Evolutionary conservation across 257 asterid species (phyloP).

Genomic region (Solanum clarkiae): DNA sequence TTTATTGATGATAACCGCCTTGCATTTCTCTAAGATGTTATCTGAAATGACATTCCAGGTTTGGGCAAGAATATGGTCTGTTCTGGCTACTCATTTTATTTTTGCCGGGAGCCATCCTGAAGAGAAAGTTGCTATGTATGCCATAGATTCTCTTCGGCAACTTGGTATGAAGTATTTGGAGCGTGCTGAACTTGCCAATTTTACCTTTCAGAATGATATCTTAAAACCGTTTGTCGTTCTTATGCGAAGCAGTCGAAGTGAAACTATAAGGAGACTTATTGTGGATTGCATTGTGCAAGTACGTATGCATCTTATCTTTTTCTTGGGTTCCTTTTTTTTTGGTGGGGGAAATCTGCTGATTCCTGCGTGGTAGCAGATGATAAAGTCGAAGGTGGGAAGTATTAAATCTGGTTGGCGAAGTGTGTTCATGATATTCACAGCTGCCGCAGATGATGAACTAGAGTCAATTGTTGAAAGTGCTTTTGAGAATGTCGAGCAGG

Average conservation of each 20-base stretch:
- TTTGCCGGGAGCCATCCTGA: conserved; percentile 99
- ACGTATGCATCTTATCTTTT: conserved; percentile 19
- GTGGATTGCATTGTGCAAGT: conserved; percentile 98
- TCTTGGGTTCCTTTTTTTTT: background rate
- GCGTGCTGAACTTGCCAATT: conserved; percentile 97
- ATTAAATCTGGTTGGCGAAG: conserved; percentile 99
- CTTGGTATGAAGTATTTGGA: conserved; percentile 98
- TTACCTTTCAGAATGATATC: conserved; percentile 98
- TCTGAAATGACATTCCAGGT: conserved; percentile 39
- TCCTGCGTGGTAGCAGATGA: conserved; percentile 60
- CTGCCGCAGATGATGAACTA: conserved; percentile 93
- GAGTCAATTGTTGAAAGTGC: conserved; percentile 96
- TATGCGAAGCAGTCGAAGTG: conserved; percentile 87
- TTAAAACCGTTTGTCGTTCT: conserved; percentile 94
- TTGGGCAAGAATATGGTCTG: conserved; percentile 99
- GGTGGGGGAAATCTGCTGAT: conserved; percentile 7
- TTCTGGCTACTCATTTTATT: conserved; percentile 85
- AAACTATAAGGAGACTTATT: conserved; percentile 79
- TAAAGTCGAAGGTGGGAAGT: conserved; percentile 96
- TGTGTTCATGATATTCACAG: conserved; percentile 97
- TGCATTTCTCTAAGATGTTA: background rate
- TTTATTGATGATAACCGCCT: background rate
- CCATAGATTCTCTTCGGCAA: conserved; percentile 95
- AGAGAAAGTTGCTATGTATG: conserved; percentile 99
- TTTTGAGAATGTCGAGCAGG: conserved; percentile 98